Evolutionary conservation across 208 protist species (phyloP), one percentile per base, ranked within the genome.

Genomic region (Acanthamoeba lenticulata): DNA sequence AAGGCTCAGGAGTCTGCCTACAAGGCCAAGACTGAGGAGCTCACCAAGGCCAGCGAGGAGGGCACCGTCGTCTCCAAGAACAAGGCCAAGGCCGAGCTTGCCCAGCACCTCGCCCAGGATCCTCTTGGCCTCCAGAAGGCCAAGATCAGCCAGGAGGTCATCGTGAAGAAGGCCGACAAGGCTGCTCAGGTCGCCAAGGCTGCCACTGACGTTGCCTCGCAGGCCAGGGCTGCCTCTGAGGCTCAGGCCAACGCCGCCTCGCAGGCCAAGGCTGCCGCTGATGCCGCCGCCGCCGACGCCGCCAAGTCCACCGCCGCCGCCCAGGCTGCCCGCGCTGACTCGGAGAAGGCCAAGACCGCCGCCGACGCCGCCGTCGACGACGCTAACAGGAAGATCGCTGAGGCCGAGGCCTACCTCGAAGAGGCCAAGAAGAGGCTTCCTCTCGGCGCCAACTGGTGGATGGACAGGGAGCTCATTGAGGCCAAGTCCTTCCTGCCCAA

Each of bases 111-210:
- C 7, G 94, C 57, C 27, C 45, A 92, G 49, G 94, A 95, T 52
- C 94, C 94, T 32, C 72, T 95, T 5, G 69, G 92, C 55, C 90
- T 95, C 27, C 85, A 55, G 36, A 86, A 83, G 47, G 94, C 94
- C 42, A 95, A 95, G 83, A 95, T 95, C 45, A 93, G 92, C 47
- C 49, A 47, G 45, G 94, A 95, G 85, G 94, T 79, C 29, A 40
- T 79, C 60, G 85, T 86, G 6, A 95, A 94, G 69, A 95, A 94
- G 79, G 85, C 94, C 36, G 94, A 95, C 42, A 94, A 95, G 49
- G 94, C 94, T 38, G 38, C 65, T 42, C 36, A 93, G 52, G 94
- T 62, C 38, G 89, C 93, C 62, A 47, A 94, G 67, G 69, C 19
- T 47, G 86, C 94, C 85, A 89, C 91, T 57, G 74, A 81, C 42